Evolutionary conservation across 495 filamentous ascomycete genomes (phyloP).

Genomic region (Penicillium verhagenii): DNA sequence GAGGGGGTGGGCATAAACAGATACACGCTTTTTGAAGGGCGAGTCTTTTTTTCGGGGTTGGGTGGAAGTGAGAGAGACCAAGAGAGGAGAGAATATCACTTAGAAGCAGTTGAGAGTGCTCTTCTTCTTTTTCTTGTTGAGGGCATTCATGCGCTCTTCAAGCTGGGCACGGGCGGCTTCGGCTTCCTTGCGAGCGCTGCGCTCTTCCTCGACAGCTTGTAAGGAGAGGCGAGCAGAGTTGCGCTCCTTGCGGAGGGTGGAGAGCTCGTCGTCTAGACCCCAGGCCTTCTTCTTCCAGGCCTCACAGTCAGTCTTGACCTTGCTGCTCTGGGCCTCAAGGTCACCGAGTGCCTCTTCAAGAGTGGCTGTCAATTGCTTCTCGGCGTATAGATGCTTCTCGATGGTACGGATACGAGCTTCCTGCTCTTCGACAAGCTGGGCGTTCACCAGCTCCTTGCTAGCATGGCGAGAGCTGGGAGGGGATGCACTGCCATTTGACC

Average conservation of each 20-base stretch:
- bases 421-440: constrained; percentile 75
- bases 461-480: constrained; percentile 61
- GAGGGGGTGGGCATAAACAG: constrained; percentile 18
- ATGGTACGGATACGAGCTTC: constrained; percentile 93
- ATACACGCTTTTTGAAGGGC: constrained; percentile 12
- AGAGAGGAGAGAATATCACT: background rate
- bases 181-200: constrained; percentile 79
- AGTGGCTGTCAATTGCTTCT: constrained; percentile 93
- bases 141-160: constrained; percentile 91
- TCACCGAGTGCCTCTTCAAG: constrained; percentile 94
- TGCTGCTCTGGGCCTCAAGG: constrained; percentile 81
- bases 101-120: constrained; percentile 95
- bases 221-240: constrained; percentile 75
- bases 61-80: background rate
- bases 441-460: constrained; percentile 75
- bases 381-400: constrained; percentile 93
- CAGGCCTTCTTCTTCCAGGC: constrained; percentile 80
- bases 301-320: constrained; percentile 84
- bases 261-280: constrained; percentile 75
- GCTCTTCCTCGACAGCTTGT: constrained; percentile 92
- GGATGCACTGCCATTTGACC: constrained; percentile 42
- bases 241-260: constrained; percentile 66
- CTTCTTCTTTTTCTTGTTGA: constrained; percentile 92
- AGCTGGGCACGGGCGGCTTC: constrained; percentile 84
- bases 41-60: too few relatives aligned